phyloP scores from a whole-genome alignment of 148 eudicot species.

The Polygonum aviculare region DNA sequence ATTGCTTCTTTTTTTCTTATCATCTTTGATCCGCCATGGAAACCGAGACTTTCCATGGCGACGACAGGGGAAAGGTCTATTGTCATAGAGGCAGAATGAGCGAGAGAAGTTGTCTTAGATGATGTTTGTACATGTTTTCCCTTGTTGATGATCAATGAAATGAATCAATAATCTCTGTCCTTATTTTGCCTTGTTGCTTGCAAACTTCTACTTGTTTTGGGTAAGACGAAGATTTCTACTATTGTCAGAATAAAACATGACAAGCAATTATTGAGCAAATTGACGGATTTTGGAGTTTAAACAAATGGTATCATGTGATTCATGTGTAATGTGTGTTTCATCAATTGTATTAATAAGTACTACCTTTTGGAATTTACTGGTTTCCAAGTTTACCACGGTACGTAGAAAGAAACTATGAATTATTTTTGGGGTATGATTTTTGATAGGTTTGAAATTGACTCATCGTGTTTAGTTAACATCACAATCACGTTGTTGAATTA shows the following conservation, averaged over 20 bases:
- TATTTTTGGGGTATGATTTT: too few relatives aligned
- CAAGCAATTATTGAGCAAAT: background rate
- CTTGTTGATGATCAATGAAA: constrained; percentile 1
- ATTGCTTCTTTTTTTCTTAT: background rate
- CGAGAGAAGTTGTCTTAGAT: background rate
- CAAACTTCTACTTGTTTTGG: background rate
- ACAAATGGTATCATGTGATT: too few relatives aligned
- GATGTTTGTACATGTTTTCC: background rate
- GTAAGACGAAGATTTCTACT: background rate
- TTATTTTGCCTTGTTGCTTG: background rate
- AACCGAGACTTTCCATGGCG: background rate
- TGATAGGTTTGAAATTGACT: too few relatives aligned
- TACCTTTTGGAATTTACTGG: too few relatives aligned
- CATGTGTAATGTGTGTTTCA: too few relatives aligned
- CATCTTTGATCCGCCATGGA: background rate
- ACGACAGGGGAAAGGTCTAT: background rate
- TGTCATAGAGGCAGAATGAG: background rate
- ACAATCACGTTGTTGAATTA: too few relatives aligned
- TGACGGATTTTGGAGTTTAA: too few relatives aligned
- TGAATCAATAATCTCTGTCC: background rate
- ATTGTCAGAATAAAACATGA: background rate
- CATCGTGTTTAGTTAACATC: too few relatives aligned
- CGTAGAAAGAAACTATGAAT: too few relatives aligned
- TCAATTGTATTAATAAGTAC: too few relatives aligned
- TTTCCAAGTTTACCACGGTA: too few relatives aligned